Evolutionary conservation across 768 basidiomycete genomes (phyloP), one percentile per base, ranked within the genome.

Genomic region (Amanita thiersii): DNA sequence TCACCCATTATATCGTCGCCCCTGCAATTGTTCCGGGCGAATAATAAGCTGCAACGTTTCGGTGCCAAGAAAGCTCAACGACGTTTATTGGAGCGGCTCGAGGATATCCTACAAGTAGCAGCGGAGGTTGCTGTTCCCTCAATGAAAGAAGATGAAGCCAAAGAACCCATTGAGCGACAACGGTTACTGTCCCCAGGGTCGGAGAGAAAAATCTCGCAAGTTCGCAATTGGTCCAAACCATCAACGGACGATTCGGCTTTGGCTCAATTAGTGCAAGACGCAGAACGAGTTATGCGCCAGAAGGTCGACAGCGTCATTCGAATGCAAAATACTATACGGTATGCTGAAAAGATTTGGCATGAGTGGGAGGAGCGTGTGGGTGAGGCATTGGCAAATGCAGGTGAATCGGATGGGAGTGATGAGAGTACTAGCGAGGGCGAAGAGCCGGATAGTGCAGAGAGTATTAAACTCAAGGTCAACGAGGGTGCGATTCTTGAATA

Each of bases 271-370:
- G 73, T 86, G 39, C 78, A 86, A 51, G 93, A 98, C 55, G 83
- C 82, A 5, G 91, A 93, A 50, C 78, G 87, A 25, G 73, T 93
- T 37, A 86, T 93, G 74, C 72, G 88, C 23, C 83, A 88, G 62
- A 99, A 99, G 70, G 77, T 92, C 48, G 92, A 93, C 59, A 91
- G 85, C 50, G 88, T 97, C 37, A 86, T 90, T 48, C 81, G 96
- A 28, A 81, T 99, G 80, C 89, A 94, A 62, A 96, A 94, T 56
- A 97, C 92, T 14, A 92, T 99, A 51, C 73, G 88, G 40, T 98
- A 98, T 60, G 82, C 91, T 29, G 96, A 98, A 68, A 94, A 93
- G 65, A 87, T 96, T 21, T 81, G 94, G 67, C 84, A 85, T 52
- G 96, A 98, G 63, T 98, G 94, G 93, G 86, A 97, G 61, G 85